phyloP scores from a whole-genome alignment of 345 rosid genomes.

The Eucalyptus marginata region DNA sequence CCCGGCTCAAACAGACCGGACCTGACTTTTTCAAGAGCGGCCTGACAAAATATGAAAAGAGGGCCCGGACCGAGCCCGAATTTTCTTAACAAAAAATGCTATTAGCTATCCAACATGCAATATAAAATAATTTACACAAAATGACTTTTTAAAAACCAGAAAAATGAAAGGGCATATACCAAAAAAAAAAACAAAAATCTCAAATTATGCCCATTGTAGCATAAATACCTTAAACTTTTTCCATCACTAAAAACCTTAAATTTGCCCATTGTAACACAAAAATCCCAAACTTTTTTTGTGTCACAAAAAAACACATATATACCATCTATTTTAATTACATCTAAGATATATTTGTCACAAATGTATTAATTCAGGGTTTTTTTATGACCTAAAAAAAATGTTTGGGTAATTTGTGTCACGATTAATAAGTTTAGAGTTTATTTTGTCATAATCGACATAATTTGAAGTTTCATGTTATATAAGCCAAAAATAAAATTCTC shows the following conservation, averaged over 20 bases:
- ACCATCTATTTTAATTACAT: background rate
- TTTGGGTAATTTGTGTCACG: too few relatives aligned
- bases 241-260: too few relatives aligned
- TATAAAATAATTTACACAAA: background rate
- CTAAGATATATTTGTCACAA: too few relatives aligned
- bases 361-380: accelerated
- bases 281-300: background rate
- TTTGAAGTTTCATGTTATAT: background rate
- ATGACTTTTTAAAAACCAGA: too few relatives aligned
- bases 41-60: background rate
- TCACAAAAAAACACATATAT: too few relatives aligned
- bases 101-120: background rate
- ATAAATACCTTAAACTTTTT: too few relatives aligned
- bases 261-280: background rate
- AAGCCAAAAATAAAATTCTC: background rate
- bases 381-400: too few relatives aligned
- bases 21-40: background rate
- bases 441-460: too few relatives aligned
- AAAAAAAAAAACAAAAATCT: too few relatives aligned
- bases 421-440: too few relatives aligned
- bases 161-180: background rate
- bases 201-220: too few relatives aligned
- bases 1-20: background rate
- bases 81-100: background rate
- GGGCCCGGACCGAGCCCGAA: background rate